Base-by-base conservation (phyloP, 2,329 filamentous ascomycete genomes). In the Neofusicoccum sp. region DNA sequence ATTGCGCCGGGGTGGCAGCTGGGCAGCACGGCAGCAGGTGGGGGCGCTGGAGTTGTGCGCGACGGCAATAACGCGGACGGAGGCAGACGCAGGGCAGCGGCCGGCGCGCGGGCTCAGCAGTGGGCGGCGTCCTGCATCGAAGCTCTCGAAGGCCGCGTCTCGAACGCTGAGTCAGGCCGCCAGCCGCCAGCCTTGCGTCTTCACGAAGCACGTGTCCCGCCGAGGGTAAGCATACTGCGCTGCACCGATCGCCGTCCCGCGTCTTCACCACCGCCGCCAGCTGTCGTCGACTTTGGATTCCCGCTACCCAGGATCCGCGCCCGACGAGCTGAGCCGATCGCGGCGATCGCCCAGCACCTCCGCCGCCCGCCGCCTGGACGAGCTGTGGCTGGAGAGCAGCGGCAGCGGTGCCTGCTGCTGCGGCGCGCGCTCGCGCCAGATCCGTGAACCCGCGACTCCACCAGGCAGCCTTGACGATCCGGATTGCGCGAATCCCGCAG, bases 201-300 rank as follows among this genome's bases (percentile, higher is more conserved):
- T 22, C 22, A 22, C 22, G 22, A 22, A 22, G 22, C 22, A 22
- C 22, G 22, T 22, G 22, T 22, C 22, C 22, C 22, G 22, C 22
- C 22, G 22, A 22, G 22, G 22, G 28, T 48, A 33, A 48, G 45
- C 45, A 28, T 31, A 33, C 28, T 48, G 45, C 29, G 28, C 45
- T 48, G 45, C 45, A 33, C 29, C 4, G 47, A 49, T 49, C 29
- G 43, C 43, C 16, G 7, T 45, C 43, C 6, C 12, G 43, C 16
- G 43, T 22, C 43, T 44, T 11, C 41, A n/a, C 41, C 14, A n/a
- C 12, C 16, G 43, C 41, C 16, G 41, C 41, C 36, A n/a, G 14
- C 41, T 36, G 54, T 45, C 16, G 54, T 58, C 54, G 28, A 22
- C 29, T 45, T 45, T 58, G 54, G 22, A 45, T 58, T 58, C 29